phyloP scores from a whole-genome alignment of 805 yeast genomes.

The Starmerella bacillaris region DNA sequence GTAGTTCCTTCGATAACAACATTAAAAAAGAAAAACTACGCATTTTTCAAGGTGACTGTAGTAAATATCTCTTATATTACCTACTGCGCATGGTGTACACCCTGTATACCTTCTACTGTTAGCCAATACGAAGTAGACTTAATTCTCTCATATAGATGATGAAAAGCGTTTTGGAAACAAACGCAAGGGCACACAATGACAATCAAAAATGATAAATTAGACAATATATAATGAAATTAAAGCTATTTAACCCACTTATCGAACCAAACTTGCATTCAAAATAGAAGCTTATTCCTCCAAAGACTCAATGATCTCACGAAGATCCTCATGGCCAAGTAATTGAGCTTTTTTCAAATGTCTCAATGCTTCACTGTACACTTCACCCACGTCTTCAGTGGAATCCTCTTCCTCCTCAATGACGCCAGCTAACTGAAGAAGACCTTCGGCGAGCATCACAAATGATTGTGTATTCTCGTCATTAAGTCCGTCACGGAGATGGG shows the following conservation, averaged over 20 bases:
- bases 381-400: slow-evolving; percentile 31
- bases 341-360: slow-evolving; percentile 18
- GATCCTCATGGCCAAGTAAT: slow-evolving; percentile 24
- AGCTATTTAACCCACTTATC: too few species aligned
- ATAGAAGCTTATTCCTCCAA: slow-evolving; percentile 17
- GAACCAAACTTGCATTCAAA: too few species aligned
- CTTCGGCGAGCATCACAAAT: slow-evolving; percentile 77
- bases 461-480: slow-evolving; percentile 59
- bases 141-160: too few species aligned
- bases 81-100: too few species aligned
- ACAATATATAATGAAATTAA: too few species aligned
- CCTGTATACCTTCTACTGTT: too few species aligned
- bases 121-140: too few species aligned
- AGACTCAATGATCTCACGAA: slow-evolving; percentile 23
- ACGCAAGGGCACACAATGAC: neutral
- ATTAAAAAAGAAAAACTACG: too few species aligned
- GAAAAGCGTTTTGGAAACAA: neutral
- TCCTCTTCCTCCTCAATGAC: slow-evolving; percentile 43
- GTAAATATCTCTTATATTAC: too few species aligned
- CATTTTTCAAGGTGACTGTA: too few species aligned
- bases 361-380: slow-evolving; percentile 52
- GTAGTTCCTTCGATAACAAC: too few species aligned
- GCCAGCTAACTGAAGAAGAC: slow-evolving; percentile 63
- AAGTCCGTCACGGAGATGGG: slow-evolving; percentile 39
- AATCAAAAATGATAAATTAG: too few species aligned